These are phyloP conservation scores for Dactylellina parvicollis DNA, from an alignment of 2,329 filamentous ascomycete genomes.

Conservation along the genomic window DNA sequence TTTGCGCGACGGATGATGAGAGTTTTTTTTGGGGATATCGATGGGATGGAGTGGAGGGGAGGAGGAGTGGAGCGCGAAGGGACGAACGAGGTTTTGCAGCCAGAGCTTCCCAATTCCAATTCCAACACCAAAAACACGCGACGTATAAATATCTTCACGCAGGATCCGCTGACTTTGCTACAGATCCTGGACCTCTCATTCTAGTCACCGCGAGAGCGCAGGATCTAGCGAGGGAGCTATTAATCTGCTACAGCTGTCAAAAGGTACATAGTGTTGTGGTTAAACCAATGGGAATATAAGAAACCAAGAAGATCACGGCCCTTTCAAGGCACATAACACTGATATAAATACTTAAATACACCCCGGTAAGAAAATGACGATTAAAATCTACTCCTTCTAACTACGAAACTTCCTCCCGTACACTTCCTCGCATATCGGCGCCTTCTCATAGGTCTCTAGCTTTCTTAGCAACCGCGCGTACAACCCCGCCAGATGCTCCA, in stretches of 20 bases:
- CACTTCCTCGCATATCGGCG: constrained; percentile 29
- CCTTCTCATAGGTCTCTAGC: constrained; percentile 34
- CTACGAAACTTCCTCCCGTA: constrained; percentile 34
- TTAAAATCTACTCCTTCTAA: not conserved
- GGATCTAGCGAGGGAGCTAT: no score
- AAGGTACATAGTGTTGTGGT: no score
- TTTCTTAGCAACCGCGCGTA: constrained; percentile 37
- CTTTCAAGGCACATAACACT: no score
- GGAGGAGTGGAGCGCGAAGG: constrained; percentile 14
- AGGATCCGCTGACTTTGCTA: constrained; percentile 9
- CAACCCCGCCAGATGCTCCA: constrained; percentile 40
- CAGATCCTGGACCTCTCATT: no score
- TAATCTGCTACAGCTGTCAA: no score
- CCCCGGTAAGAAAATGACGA: no score
- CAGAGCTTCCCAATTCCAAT: constrained; percentile 7
- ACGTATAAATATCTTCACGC: not conserved
- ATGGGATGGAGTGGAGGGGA: not conserved
- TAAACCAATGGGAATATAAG: no score
- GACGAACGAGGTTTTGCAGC: constrained; percentile 11
- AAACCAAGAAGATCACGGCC: no score
- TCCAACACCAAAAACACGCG: constrained; percentile 49
- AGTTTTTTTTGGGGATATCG: no score
- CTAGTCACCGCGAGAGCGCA: no score
- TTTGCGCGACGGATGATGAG: constrained; percentile 26
- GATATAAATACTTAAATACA: no score